phyloP scores from a whole-genome alignment of 768 basidiomycete genomes.

The Podaxis sp. region DNA sequence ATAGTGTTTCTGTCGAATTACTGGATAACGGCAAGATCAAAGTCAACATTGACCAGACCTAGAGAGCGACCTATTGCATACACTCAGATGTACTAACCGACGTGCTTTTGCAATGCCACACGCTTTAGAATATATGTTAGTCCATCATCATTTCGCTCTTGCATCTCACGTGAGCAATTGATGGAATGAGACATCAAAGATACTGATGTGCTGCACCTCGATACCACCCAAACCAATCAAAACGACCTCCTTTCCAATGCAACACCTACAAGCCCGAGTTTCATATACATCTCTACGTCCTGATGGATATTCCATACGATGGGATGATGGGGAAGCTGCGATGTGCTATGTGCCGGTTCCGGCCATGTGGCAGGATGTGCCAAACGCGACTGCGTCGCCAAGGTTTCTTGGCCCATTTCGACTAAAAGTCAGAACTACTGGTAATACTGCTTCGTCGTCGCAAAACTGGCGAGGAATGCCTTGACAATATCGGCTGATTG shows the following conservation, averaged over 20 bases:
- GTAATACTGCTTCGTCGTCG: no score
- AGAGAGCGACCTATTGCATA: neutral
- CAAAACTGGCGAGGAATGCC: no score
- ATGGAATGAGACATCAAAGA: neutral
- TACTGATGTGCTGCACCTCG: neutral
- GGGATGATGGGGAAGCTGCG: neutral
- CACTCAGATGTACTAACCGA: neutral
- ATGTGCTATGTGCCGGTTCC: neutral
- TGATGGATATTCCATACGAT: neutral
- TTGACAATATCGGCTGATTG: no score
- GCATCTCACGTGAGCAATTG: neutral
- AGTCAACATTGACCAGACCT: constrained; percentile 40
- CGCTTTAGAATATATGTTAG: no score
- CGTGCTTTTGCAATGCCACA: neutral
- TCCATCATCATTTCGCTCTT: neutral
- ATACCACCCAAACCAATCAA: neutral
- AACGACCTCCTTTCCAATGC: neutral
- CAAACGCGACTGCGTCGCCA: neutral
- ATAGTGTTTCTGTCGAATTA: constrained; percentile 45
- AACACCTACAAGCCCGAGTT: neutral
- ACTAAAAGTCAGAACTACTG: constrained; percentile 31
- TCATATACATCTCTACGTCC: neutral
- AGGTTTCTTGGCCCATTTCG: neutral
- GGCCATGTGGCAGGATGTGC: constrained; percentile 1
- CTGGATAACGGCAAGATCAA: constrained; percentile 43